Percentiles rank a stretch among this genome's conserved stretches.
phyloP scores from a whole-genome alignment of 331 rosid species.

The Saraca asoca region DNA sequence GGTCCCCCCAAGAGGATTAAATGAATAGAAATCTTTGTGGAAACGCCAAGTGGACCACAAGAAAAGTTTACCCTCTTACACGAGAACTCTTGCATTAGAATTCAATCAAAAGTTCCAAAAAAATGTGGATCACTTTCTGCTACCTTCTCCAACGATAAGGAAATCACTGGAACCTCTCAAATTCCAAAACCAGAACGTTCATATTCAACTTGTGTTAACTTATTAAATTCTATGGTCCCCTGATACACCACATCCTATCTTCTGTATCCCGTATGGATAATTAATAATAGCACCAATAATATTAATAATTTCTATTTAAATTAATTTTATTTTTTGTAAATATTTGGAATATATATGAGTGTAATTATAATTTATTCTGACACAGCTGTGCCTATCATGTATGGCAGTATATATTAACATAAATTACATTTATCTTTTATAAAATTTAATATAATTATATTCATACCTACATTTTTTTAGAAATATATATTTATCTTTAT shows the following conservation, averaged over 20 bases:
- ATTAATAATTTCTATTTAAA: too few relatives aligned
- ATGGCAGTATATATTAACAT: too few relatives aligned
- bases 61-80: slow-evolving; percentile 33
- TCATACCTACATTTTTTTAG: too few relatives aligned
- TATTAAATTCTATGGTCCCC: slow-evolving; percentile 60
- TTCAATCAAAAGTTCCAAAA: slow-evolving; percentile 29
- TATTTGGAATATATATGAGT: too few relatives aligned
- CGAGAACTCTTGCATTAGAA: slow-evolving; percentile 28
- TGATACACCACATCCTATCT: slow-evolving; percentile 23
- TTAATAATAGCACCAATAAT: slow-evolving; percentile 27
- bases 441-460: too few relatives aligned
- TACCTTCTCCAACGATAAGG: slow-evolving; percentile 28
- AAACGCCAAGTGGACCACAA: slow-evolving; percentile 37
- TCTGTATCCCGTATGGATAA: slow-evolving; percentile 31
- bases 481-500: too few relatives aligned
- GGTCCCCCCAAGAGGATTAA: slow-evolving; percentile 15
- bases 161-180: slow-evolving; percentile 34
- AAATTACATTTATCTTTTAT: too few relatives aligned
- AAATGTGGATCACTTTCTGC: slow-evolving; percentile 29
- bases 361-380: background rate
- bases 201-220: slow-evolving; percentile 35
- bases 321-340: too few relatives aligned
- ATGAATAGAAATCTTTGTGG: slow-evolving; percentile 30
- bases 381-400: background rate
- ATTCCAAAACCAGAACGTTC: slow-evolving; percentile 26